These are phyloP conservation scores for Aspergillus oerlinghausenensis DNA, from an alignment of 2,329 filamentous ascomycete species.

Conservation along the genomic window DNA sequence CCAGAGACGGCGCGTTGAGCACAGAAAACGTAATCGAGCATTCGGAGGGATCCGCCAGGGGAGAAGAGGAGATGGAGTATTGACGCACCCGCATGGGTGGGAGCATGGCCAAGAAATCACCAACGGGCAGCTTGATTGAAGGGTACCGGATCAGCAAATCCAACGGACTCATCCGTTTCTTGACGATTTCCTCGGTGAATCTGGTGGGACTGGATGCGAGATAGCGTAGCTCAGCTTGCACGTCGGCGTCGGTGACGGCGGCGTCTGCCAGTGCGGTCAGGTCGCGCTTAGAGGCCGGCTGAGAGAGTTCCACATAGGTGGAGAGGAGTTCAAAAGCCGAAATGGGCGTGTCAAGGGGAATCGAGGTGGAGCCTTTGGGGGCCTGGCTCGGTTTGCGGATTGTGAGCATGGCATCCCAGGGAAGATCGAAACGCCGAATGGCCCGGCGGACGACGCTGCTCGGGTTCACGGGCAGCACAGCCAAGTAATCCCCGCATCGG, in stretches of 20 bases:
- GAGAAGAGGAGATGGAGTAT: slow-evolving; percentile 75
- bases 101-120: slow-evolving; percentile 65
- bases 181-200: slow-evolving; percentile 47
- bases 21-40: slow-evolving; percentile 66
- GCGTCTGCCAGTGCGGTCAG: slow-evolving; percentile 44
- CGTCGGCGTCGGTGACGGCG: slow-evolving; percentile 45
- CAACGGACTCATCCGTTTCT: slow-evolving; percentile 54
- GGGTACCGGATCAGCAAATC: slow-evolving; percentile 65
- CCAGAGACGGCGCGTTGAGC: slow-evolving; percentile 51
- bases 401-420: slow-evolving; percentile 64
- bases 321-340: slow-evolving; percentile 61
- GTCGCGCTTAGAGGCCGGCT: slow-evolving; percentile 66
- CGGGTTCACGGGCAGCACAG: slow-evolving; percentile 67
- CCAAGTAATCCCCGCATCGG: slow-evolving; percentile 70
- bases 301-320: slow-evolving; percentile 68
- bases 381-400: slow-evolving; percentile 53
- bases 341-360: slow-evolving; percentile 55
- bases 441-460: slow-evolving; percentile 57
- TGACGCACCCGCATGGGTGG: slow-evolving; percentile 74
- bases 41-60: slow-evolving; percentile 53
- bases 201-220: slow-evolving; percentile 26
- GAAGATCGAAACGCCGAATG: slow-evolving; percentile 59
- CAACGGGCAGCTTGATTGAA: slow-evolving; percentile 57
- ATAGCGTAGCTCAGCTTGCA: slow-evolving; percentile 38
- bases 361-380: slow-evolving; percentile 25